A percentile compares a stretch with the other conserved stretches of the same genome.
phyloP scores from a whole-genome alignment of 768 basidiomycete species.

The Lactarius indigo region DNA sequence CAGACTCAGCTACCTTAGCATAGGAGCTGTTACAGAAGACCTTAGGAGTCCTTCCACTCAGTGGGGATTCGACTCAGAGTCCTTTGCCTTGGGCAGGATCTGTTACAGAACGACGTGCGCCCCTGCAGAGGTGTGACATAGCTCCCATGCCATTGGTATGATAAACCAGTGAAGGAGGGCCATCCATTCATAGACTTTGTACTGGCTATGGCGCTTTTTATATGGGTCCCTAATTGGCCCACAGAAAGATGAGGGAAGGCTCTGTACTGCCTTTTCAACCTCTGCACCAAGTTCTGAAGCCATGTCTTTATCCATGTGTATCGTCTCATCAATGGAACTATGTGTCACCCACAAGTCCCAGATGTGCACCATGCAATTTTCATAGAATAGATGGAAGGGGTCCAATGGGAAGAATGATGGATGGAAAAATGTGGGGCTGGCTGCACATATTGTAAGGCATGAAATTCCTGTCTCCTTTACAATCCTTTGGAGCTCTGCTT shows the following conservation, averaged over 20 bases:
- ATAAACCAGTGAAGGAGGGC: no score
- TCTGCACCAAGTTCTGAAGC: constrained; percentile 6
- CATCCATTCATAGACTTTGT: no score
- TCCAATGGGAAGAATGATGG: constrained; percentile 36
- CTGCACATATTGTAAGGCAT: not conserved
- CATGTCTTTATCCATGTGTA: not conserved
- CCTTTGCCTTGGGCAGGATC: no score
- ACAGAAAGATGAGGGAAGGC: not conserved
- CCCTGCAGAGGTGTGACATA: no score
- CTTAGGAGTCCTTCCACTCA: no score
- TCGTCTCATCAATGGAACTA: not conserved
- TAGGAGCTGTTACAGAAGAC: no score
- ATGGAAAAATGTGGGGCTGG: constrained; percentile 32
- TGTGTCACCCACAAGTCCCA: constrained; percentile 34
- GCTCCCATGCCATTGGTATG: not conserved
- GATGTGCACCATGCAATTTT: constrained; percentile 33
- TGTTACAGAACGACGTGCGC: no score
- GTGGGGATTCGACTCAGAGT: no score
- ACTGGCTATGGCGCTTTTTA: no score
- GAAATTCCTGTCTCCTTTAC: not conserved
- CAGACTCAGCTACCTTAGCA: no score
- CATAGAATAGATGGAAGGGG: constrained; percentile 38
- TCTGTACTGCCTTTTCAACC: not conserved
- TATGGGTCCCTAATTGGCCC: not conserved
- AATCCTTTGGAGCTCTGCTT: not conserved